phyloP scores from a whole-genome alignment of 2,329 filamentous ascomycete species.

The Epichloe hybrida region DNA sequence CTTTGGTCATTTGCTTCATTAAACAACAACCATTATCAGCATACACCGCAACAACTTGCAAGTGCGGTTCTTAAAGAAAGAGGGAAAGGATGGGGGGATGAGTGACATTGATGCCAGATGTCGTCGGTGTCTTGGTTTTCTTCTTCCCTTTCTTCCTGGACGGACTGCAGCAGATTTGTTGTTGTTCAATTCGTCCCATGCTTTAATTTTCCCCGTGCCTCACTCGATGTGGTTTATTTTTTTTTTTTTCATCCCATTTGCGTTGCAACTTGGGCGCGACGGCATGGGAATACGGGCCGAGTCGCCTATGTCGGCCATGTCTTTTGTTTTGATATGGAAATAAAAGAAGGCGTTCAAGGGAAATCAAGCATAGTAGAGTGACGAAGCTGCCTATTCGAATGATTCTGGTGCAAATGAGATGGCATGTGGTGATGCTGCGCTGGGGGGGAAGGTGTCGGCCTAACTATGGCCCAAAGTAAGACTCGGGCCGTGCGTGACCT shows the following conservation, averaged over 20 bases:
- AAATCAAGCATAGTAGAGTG: conserved; percentile 6
- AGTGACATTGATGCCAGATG: not conserved
- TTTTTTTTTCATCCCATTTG: not conserved
- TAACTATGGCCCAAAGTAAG: not conserved
- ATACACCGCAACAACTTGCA: not conserved
- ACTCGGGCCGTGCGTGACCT: not conserved
- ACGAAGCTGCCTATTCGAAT: conserved; percentile 1
- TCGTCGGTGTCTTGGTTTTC: not conserved
- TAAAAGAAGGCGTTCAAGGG: conserved; percentile 5
- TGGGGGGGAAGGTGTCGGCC: not conserved
- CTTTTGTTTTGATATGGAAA: conserved; percentile 6
- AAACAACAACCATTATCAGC: not conserved
- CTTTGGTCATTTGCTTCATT: not conserved
- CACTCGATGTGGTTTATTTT: not conserved
- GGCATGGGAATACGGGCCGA: not conserved
- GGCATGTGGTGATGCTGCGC: conserved; percentile 4
- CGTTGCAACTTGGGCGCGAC: not conserved
- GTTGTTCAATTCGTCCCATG: not conserved
- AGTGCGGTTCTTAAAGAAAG: not conserved
- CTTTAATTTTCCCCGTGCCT: not conserved
- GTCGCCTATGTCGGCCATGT: not conserved
- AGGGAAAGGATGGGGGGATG: not conserved
- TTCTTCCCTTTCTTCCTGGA: not conserved
- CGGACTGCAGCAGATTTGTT: not conserved
- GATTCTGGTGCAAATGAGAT: conserved; percentile 1